These are phyloP conservation scores for Solioccasus polychromus DNA, from an alignment of 768 basidiomycete genomes.

Conservation along the genomic window DNA sequence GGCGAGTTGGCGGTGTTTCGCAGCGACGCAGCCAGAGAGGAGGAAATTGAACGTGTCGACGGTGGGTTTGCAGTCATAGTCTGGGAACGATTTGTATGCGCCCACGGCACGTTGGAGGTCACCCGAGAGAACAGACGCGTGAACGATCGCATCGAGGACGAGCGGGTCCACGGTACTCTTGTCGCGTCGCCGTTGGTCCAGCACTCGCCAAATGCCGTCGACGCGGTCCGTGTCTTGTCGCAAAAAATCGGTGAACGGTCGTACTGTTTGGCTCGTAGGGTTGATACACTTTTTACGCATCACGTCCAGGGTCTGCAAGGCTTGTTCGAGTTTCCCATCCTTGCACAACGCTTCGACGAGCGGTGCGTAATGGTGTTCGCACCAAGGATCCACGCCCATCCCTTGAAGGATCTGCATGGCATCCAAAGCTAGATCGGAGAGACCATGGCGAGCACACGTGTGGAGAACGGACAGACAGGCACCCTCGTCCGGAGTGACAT, in stretches of 20 bases:
- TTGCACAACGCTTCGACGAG: conserved; percentile 72
- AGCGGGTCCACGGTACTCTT: conserved; percentile 52
- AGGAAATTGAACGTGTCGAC: conserved; percentile 68
- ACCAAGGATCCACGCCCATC: conserved; percentile 44
- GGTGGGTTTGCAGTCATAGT: conserved; percentile 55
- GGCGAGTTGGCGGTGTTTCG: conserved; percentile 63
- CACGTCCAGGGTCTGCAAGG: conserved; percentile 52
- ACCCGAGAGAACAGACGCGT: conserved; percentile 54
- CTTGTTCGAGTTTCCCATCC: conserved; percentile 56
- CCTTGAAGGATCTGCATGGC: conserved; percentile 55
- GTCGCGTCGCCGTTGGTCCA: conserved; percentile 58
- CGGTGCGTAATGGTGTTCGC: conserved; percentile 76
- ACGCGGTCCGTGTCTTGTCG: conserved; percentile 47
- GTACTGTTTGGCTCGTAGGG: conserved; percentile 50
- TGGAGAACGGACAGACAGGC: conserved; percentile 65
- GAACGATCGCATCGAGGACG: conserved; percentile 65
- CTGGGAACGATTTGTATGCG: conserved; percentile 62
- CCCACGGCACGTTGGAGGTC: conserved; percentile 78
- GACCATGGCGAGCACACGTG: conserved; percentile 71
- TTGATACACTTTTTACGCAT: conserved; percentile 56
- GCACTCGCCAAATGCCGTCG: conserved; percentile 60
- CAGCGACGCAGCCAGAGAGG: conserved; percentile 58
- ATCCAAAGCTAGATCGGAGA: conserved; percentile 64
- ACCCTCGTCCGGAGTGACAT: conserved; percentile 70
- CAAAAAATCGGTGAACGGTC: conserved; percentile 51